These are phyloP conservation scores for Cryptococcus sp. DNA, from an alignment of 1,284 basidiomycete genomes.

Conservation along the genomic window DNA sequence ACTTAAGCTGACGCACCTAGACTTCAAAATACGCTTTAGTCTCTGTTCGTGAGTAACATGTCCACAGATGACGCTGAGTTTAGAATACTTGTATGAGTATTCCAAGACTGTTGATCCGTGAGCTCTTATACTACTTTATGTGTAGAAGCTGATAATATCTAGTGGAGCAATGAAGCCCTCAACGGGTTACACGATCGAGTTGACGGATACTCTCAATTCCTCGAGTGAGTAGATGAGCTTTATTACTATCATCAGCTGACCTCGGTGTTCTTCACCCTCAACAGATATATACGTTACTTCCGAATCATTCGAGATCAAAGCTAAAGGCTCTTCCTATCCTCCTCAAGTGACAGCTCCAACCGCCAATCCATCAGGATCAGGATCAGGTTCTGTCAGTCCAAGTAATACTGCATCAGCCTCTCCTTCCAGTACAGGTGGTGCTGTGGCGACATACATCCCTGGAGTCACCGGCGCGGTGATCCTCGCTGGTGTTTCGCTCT, in stretches of 20 bases:
- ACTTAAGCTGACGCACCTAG: constrained; percentile 8
- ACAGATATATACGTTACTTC: constrained; percentile 60
- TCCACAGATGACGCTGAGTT: not conserved
- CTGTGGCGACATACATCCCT: not conserved
- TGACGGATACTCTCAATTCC: constrained; percentile 59
- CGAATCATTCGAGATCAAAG: constrained; percentile 62
- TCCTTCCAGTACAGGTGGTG: not conserved
- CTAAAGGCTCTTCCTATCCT: constrained; percentile 60
- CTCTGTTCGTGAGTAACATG: constrained; percentile 4
- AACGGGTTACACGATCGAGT: constrained; percentile 55
- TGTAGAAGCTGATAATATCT: not conserved
- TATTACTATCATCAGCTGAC: not conserved
- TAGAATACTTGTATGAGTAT: constrained; percentile 20
- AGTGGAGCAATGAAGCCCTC: constrained; percentile 22
- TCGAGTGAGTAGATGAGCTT: constrained; percentile 50
- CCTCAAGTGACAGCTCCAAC: constrained; percentile 37
- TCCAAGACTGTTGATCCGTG: constrained; percentile 34
- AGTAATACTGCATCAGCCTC: not conserved
- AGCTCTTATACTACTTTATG: not conserved
- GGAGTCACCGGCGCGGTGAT: not conserved
- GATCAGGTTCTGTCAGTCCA: not conserved
- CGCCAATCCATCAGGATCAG: not conserved
- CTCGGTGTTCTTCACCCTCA: not conserved
- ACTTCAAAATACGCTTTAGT: constrained; percentile 29
- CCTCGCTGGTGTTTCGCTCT: not conserved